Evolutionary conservation across 305 asterid species (phyloP).

Genomic region (Ilex paraguariensis): DNA sequence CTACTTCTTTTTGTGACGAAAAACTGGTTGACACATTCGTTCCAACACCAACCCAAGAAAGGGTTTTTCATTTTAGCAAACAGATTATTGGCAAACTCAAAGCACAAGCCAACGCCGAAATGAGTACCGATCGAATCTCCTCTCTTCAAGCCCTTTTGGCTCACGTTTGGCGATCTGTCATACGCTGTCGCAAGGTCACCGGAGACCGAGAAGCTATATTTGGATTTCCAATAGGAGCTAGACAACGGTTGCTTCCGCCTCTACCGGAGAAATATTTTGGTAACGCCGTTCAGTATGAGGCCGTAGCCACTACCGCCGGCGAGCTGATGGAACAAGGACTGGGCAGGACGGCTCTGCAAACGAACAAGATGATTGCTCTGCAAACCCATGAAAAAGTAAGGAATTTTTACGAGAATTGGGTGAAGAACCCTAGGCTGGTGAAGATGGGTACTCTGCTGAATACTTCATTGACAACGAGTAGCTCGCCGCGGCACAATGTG

Average conservation of each 20-base stretch:
- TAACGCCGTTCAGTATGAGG: conserved; percentile 9
- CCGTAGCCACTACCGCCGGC: neutral
- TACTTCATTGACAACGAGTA: conserved; percentile 11
- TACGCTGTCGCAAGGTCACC: conserved; percentile 14
- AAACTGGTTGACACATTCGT: neutral
- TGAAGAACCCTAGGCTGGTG: conserved; percentile 12
- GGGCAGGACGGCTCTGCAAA: conserved; percentile 30
- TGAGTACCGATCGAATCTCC: conserved; percentile 12
- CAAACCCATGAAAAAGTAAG: conserved; percentile 18
- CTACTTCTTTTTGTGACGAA: conserved; percentile 6
- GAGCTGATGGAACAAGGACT: conserved; percentile 28
- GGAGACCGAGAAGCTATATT: neutral
- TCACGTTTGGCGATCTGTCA: conserved; percentile 32
- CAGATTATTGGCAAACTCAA: conserved; percentile 22
- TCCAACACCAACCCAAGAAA: conserved; percentile 11
- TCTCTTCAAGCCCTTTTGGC: conserved; percentile 37
- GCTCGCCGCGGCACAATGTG: conserved; percentile 41
- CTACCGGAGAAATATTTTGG: conserved; percentile 36
- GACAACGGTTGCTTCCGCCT: conserved; percentile 21
- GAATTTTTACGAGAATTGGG: conserved; percentile 25
- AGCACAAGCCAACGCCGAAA: conserved; percentile 27
- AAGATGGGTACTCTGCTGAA: neutral
- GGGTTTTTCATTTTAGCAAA: conserved; percentile 28
- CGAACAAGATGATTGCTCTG: conserved; percentile 18
- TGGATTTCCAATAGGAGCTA: conserved; percentile 15